Conservation (phyloP, 2,329 filamentous ascomycete genomes). For the Calonectria henricotiae region DNA sequence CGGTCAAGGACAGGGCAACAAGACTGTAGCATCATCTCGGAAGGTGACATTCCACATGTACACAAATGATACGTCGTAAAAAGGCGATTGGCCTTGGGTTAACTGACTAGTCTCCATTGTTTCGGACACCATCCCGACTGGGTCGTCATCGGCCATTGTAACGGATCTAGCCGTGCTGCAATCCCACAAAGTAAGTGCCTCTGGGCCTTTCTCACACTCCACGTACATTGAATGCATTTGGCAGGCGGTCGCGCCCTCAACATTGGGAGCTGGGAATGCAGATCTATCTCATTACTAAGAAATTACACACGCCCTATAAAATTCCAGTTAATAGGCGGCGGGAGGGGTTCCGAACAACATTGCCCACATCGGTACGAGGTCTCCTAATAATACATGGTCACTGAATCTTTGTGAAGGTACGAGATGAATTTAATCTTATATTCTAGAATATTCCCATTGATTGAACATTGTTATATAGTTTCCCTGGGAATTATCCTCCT, state of each 20-base stretch:
- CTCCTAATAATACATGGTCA: too few species aligned
- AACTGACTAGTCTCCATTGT: neutral
- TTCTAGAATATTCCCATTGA: neutral
- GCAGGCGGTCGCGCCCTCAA: neutral
- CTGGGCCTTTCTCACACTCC: neutral
- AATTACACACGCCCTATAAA: neutral
- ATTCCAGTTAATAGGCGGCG: neutral
- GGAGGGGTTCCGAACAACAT: neutral
- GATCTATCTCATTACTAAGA: neutral
- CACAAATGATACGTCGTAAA: neutral
- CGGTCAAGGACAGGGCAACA: constrained; percentile 9
- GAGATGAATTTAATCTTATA: too few species aligned
- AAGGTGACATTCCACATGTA: neutral
- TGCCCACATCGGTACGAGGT: neutral
- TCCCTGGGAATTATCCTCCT: too few species aligned
- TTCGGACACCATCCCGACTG: constrained; percentile 15
- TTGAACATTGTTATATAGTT: neutral
- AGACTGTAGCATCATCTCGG: neutral
- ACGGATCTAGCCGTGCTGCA: constrained; percentile 1
- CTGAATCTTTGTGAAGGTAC: too few species aligned
- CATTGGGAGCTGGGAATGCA: neutral
- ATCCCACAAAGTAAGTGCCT: too few species aligned
- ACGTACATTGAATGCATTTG: neutral
- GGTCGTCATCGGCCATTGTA: neutral
- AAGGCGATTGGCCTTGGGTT: neutral